These are phyloP conservation scores for Colletotrichum tamarilloi DNA, from an alignment of 2,329 filamentous ascomycete species.

Conservation along the genomic window DNA sequence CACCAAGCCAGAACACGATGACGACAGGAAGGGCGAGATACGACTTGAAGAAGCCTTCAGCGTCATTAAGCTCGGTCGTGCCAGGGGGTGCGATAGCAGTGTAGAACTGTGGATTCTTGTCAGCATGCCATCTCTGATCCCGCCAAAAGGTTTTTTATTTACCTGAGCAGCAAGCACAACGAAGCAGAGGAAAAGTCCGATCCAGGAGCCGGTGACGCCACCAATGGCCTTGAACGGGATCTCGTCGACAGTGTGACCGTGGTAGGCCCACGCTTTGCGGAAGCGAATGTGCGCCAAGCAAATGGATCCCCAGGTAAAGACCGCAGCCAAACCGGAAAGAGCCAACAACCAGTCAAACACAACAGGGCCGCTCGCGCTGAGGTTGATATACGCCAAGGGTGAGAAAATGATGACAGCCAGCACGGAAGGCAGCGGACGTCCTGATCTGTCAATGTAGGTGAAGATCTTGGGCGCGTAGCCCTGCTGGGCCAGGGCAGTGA, in stretches of 20 bases:
- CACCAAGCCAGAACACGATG: constrained; percentile 63
- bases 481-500: constrained; percentile 66
- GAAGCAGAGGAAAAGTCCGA: constrained; percentile 68
- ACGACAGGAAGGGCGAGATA: constrained; percentile 67
- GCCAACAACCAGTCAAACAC: constrained; percentile 75
- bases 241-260: constrained; percentile 70
- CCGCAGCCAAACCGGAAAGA: constrained; percentile 69
- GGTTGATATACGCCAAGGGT: constrained; percentile 59
- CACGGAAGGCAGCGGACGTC: constrained; percentile 61
- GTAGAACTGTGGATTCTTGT: constrained; percentile 53
- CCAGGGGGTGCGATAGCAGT: constrained; percentile 56
- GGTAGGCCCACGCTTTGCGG: constrained; percentile 67
- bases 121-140: neutral
- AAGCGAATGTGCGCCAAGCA: constrained; percentile 75
- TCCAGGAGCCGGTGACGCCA: constrained; percentile 70
- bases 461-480: constrained; percentile 65
- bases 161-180: constrained; percentile 60
- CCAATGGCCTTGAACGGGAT: constrained; percentile 72
- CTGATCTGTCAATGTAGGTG: constrained; percentile 63
- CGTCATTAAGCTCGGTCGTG: constrained; percentile 47
- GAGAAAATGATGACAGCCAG: constrained; percentile 56
- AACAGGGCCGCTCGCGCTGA: constrained; percentile 55
- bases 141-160: neutral
- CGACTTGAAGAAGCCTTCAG: constrained; percentile 63
- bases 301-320: constrained; percentile 76